These are phyloP conservation scores for Paramecium pentaurelia DNA, from an alignment of 73 alveolate species.

Conservation along the genomic window DNA sequence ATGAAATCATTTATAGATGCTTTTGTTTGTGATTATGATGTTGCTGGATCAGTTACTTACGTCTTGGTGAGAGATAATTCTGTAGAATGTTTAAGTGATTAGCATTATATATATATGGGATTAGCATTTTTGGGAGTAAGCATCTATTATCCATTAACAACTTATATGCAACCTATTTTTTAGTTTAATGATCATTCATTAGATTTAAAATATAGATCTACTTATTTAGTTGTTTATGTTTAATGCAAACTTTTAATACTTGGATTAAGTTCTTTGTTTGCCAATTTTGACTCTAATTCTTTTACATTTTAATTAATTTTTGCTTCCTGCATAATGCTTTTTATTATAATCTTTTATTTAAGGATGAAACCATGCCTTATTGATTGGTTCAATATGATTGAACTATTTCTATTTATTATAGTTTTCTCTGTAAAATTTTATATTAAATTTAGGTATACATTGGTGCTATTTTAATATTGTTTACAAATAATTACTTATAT, in stretches of 20 bases:
- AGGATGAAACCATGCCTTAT: not conserved
- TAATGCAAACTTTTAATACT: constrained; percentile 5
- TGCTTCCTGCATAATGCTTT: not conserved
- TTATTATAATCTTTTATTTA: not conserved
- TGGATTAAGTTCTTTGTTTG: not conserved
- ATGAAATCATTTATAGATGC: constrained; percentile 23
- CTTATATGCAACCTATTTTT: not conserved
- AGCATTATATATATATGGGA: constrained; percentile 31
- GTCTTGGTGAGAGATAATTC: not conserved
- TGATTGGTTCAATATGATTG: not conserved
- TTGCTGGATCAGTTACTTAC: not conserved
- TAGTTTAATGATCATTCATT: constrained; percentile 10
- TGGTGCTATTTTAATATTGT: not conserved
- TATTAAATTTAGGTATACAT: not conserved
- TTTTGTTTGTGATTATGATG: constrained; percentile 30
- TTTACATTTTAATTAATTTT: not conserved
- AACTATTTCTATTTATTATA: not conserved
- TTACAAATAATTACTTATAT: not conserved
- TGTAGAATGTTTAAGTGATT: constrained; percentile 4
- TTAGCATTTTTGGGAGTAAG: constrained; percentile 2
- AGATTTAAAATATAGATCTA: constrained; percentile 22
- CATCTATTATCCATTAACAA: constrained; percentile 37
- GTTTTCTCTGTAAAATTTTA: not conserved
- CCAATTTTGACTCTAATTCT: not conserved
- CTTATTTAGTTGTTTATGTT: not conserved